Conservation (phyloP, 2,329 filamentous ascomycete species). For the Aspergillus hiratsukae region DNA sequence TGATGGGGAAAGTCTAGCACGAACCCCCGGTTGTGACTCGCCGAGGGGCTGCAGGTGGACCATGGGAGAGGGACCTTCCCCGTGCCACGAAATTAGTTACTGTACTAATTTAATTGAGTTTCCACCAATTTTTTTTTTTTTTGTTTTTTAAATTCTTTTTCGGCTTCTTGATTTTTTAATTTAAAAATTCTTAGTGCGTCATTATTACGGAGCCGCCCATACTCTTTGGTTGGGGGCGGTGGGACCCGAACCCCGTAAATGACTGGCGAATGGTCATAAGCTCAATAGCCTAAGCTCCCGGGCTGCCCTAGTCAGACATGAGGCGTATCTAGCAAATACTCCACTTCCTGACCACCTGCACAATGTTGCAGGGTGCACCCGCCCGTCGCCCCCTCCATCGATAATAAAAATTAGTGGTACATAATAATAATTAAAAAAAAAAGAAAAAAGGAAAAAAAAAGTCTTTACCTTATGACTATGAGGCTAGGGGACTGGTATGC, state of each 20-base stretch:
- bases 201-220: slow-evolving; percentile 14
- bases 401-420: not conserved
- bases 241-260: slow-evolving; percentile 17
- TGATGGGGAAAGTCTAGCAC: slow-evolving; percentile 17
- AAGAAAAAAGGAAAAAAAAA: not conserved
- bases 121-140: slow-evolving; percentile 11
- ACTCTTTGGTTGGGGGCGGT: slow-evolving; percentile 13
- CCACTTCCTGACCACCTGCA: slow-evolving; percentile 17
- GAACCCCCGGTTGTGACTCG: slow-evolving; percentile 27
- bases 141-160: slow-evolving; percentile 5
- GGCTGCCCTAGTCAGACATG: slow-evolving; percentile 20
- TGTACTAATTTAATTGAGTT: not conserved
- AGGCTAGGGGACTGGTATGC: not conserved
- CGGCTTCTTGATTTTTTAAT: not conserved
- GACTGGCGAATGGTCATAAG: slow-evolving; percentile 21
- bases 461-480: not conserved
- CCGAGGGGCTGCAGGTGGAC: slow-evolving; percentile 23
- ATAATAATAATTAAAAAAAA: not conserved
- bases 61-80: slow-evolving; percentile 20
- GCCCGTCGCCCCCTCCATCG: not conserved
- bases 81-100: slow-evolving; percentile 13
- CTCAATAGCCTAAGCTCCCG: slow-evolving; percentile 25
- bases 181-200: slow-evolving; percentile 12
- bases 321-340: slow-evolving; percentile 8
- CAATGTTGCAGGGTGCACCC: slow-evolving; percentile 5